phyloP scores from a whole-genome alignment of 2,329 filamentous ascomycete species.

The Mycocentrospora acerina region DNA sequence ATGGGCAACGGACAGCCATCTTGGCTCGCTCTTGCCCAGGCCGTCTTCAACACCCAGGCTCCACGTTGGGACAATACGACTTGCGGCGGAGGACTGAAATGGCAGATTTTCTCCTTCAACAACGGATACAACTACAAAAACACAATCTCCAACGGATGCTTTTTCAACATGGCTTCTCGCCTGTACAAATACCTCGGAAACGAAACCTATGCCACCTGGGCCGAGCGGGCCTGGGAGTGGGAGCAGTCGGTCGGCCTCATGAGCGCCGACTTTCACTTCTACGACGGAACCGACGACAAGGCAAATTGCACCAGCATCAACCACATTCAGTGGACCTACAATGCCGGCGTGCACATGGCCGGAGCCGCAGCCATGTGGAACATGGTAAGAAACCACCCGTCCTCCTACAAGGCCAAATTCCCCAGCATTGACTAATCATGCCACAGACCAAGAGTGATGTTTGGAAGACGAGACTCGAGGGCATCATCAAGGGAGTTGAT shows the following conservation, averaged over 20 bases:
- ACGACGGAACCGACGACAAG: conserved; percentile 47
- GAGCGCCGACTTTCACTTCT: conserved; percentile 48
- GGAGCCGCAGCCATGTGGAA: conserved; percentile 53
- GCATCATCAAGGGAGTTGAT: conserved; percentile 39
- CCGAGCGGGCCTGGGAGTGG: conserved; percentile 63
- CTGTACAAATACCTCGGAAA: conserved; percentile 70
- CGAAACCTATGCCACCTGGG: conserved; percentile 59
- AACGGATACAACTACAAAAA: conserved; percentile 82
- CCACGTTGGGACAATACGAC: conserved; percentile 66
- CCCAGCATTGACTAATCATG: conserved; percentile 9
- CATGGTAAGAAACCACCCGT: conserved; percentile 37
- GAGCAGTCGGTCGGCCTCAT: conserved; percentile 52
- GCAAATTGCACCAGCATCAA: conserved; percentile 49
- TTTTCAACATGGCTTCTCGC: conserved; percentile 79
- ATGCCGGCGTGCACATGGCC: conserved; percentile 48
- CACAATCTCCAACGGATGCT: conserved; percentile 74
- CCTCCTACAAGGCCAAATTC: not conserved
- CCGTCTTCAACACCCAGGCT: conserved; percentile 72
- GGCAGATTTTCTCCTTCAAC: conserved; percentile 80
- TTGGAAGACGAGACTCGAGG: conserved; percentile 34
- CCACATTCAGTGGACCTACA: conserved; percentile 51
- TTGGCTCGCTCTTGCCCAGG: conserved; percentile 68
- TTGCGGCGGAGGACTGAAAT: conserved; percentile 73
- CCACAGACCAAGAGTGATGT: conserved; percentile 32
- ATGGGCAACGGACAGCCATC: conserved; percentile 54